A percentile compares a stretch with the other conserved stretches of the same genome.
Evolutionary conservation across 768 basidiomycete genomes (phyloP).

Genomic region (Rhodotorula graminis): DNA sequence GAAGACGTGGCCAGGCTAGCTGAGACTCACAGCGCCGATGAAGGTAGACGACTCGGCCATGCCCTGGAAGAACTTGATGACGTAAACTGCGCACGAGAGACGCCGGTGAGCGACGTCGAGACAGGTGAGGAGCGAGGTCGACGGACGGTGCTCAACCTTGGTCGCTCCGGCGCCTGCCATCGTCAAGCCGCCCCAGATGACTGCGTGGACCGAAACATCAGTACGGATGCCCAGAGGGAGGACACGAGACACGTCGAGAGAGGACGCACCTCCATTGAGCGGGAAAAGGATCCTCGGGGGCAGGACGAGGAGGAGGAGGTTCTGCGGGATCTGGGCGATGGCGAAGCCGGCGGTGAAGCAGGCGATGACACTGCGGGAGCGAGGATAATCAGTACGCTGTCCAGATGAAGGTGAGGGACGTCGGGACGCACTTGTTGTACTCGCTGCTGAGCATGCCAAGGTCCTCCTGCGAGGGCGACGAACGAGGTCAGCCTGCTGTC

Average conservation of each 20-base stretch:
- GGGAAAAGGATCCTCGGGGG: constrained; percentile 65
- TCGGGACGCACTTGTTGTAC: constrained; percentile 52
- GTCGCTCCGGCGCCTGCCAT: constrained; percentile 29
- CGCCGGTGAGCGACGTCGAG: background rate
- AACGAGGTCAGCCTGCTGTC: background rate
- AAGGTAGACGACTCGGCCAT: constrained; percentile 70
- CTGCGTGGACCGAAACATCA: background rate
- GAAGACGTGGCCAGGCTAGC: background rate
- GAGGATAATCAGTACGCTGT: background rate
- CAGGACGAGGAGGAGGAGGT: constrained; percentile 62
- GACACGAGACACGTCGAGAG: no score
- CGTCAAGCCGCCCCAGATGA: constrained; percentile 49
- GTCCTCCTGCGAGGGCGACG: background rate
- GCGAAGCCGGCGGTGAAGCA: constrained; percentile 72
- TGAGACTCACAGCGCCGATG: constrained; percentile 54
- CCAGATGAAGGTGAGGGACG: constrained; percentile 49
- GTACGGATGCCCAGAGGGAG: background rate
- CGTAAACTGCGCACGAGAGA: constrained; percentile 63
- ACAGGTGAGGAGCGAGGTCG: no score
- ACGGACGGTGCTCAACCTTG: constrained; percentile 30
- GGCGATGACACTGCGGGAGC: constrained; percentile 52
- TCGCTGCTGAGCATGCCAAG: constrained; percentile 57
- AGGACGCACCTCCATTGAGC: constrained; percentile 13
- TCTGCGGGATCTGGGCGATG: constrained; percentile 54
- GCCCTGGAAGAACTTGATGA: constrained; percentile 65